These are phyloP conservation scores for Pouteria campechiana DNA, from an alignment of 179 eudicot genomes.

Conservation along the genomic window DNA sequence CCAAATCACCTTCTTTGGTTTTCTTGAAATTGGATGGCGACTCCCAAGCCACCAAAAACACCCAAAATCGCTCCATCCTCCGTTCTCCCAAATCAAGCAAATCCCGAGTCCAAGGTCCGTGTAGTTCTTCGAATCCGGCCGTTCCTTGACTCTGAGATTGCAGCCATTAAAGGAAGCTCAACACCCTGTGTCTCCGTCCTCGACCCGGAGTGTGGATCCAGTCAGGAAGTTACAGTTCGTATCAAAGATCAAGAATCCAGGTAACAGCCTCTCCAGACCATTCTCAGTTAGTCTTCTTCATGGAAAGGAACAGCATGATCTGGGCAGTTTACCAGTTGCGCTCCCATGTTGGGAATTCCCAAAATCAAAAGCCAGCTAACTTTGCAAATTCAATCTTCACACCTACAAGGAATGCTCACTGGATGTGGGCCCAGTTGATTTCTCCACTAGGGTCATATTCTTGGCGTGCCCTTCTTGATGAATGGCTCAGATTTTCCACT, in stretches of 20 bases:
- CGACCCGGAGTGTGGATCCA: slow-evolving; percentile 7
- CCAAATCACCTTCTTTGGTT: no score
- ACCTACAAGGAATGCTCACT: no score
- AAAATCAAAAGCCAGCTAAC: no score
- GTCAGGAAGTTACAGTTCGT: slow-evolving; percentile 47
- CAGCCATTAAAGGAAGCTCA: slow-evolving; percentile 12
- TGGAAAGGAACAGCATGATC: no score
- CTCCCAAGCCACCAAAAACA: neutral
- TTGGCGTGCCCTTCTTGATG: neutral
- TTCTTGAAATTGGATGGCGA: no score
- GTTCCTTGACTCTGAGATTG: slow-evolving; percentile 45
- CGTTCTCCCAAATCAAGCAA: slow-evolving; percentile 21
- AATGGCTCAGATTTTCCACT: neutral
- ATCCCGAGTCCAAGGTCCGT: slow-evolving; percentile 33
- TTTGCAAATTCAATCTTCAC: no score
- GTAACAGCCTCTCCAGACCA: slow-evolving; percentile 8
- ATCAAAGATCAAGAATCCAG: slow-evolving; percentile 73
- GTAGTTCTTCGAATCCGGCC: slow-evolving; percentile 72
- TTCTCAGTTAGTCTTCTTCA: no score
- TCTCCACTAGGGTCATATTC: neutral
- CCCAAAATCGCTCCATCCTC: neutral
- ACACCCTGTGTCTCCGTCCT: slow-evolving; percentile 41
- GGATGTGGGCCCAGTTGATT: no score
- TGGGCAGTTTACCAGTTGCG: no score
- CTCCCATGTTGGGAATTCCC: no score